Evolutionary conservation across 371 early-diverging fungal species (phyloP), one percentile per base, ranked within the genome.

Genomic region (Fennellomyces sp.): DNA sequence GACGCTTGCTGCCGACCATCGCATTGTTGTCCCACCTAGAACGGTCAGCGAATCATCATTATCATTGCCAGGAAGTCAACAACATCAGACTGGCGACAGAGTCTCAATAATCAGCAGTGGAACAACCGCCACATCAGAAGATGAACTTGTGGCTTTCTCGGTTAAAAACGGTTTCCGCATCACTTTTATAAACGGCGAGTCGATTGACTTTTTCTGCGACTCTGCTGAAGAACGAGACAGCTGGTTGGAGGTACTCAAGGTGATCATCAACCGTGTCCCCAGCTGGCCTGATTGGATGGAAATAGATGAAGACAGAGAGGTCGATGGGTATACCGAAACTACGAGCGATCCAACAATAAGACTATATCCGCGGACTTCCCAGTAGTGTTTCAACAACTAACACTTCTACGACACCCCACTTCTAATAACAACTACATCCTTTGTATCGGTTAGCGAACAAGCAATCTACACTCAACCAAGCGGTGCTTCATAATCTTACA

Each of bases 191-290:
- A 66, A 63, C 28, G 73, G 73, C 5, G 65, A 68, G 1, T 57
- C 57, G 23, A 66, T 73, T 26, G 67, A 73, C 5, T 73, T 69
- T 61, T 69, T 64, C 38, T 68, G 69, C 31, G 73, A 73, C 49
- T 65, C 66, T 21, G 51, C 63, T 4, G 33, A 56, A 6, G 73
- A 73, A 23, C 53, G 66, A 10, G 53, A 41, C 11, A 39, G 53
- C 25, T 73, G 73, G 73, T 48, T 73, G 5, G 61, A 63, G 25
- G 66, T 69, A 1, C 58, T 73, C 49, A 64, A 57, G 25, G 60
- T 52, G 2, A 62, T 66, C 11, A 31, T 71, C 17, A 64, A 57
- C 4, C 52, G 55, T 6, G 53, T 66, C 1, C 67, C 67, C 6
- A 27, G 47, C 12, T 61, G 63, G 63, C 66, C 67, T 23, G 48